Percentiles rank a stretch among this genome's conserved stretches.
Conservation (phyloP, 768 basidiomycete species). For the Leccinum obscurum region DNA sequence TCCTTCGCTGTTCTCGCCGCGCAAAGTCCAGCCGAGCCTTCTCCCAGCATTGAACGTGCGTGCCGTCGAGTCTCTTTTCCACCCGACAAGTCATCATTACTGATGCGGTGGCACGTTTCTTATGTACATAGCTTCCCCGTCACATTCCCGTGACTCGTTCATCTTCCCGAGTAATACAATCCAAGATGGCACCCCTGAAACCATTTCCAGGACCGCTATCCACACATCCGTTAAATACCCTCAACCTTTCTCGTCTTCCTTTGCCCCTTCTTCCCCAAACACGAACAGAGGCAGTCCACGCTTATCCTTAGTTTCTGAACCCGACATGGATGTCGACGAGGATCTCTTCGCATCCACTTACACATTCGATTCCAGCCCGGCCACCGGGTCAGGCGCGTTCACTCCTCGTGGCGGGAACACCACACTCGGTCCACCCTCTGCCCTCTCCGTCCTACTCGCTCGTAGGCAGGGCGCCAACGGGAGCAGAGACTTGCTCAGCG, state of each 20-base stretch:
- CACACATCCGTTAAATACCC: constrained; percentile 20
- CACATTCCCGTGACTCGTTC: constrained; percentile 36
- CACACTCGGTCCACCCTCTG: constrained; percentile 30
- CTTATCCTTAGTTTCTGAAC: constrained; percentile 24
- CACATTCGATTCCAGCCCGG: constrained; percentile 24
- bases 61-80: constrained; percentile 3
- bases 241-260: constrained; percentile 24
- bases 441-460: constrained; percentile 38
- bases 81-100: too few relatives aligned
- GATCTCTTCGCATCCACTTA: constrained; percentile 33
- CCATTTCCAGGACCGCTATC: constrained; percentile 16
- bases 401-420: constrained; percentile 29
- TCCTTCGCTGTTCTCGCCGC: constrained; percentile 20
- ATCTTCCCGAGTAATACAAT: constrained; percentile 37
- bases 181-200: constrained; percentile 27
- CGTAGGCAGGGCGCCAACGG: constrained; percentile 14
- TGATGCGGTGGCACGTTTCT: constrained; percentile 22
- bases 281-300: constrained; percentile 26
- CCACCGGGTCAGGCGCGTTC: constrained; percentile 14
- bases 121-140: constrained; percentile 16
- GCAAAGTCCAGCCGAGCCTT: constrained; percentile 16
- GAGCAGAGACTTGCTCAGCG: not conserved
- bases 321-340: constrained; percentile 25
- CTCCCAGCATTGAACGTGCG: constrained; percentile 24
- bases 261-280: constrained; percentile 23